Evolutionary conservation across 1,284 basidiomycete genomes (phyloP), one percentile per base, ranked within the genome.

Genomic region (Melampsora allii-populina): DNA sequence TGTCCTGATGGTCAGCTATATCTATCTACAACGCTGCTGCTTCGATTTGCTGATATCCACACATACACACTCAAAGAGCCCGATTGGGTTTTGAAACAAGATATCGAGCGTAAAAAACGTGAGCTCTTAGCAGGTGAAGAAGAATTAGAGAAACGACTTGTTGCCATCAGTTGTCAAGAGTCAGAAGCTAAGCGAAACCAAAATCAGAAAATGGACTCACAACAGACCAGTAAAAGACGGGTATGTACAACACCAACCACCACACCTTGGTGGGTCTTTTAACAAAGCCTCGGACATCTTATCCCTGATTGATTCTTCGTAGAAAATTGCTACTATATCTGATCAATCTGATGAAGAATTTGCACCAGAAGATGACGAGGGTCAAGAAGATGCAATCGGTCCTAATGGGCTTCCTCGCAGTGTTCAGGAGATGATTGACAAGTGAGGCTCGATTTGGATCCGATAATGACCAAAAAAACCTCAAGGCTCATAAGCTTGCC

Each of bases 51-150:
- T 66, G 56, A 45, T 67, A 27, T 69, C 27, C 24, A 39, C 9
- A 58, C 63, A 27, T 59, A 42, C 5, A 31, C 63, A 53, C 67
- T 75, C 45, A 50, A 77, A 39, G 83, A 83, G 73, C 83, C 83
- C 0, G 82, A 80, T 42, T 84, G 83, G 83, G 83, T 84, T 7
- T 63, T 81, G 7, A 78, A 80, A 45, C 82, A 83, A 59, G 81
- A 82, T 61, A 75, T 80, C 33, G 79, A 81, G 61, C 77, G 78
- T 24, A 77, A 76, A 29, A 67, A 80, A 14, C 76, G 77, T 29
- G 78, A 79, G 42, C 75, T 80, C 6, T 77, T 79, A 36, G 71
- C 77, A 31, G 75, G 79, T 31, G 82, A 83, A 66, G 66, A 69
- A 10, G 81, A 81, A 29, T 77, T 84, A 6, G 79, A 79, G 48